A percentile compares a stretch with the other conserved stretches of the same genome.
Conservation (phyloP, 148 eudicot species). For the Rhododendron molle region DNA sequence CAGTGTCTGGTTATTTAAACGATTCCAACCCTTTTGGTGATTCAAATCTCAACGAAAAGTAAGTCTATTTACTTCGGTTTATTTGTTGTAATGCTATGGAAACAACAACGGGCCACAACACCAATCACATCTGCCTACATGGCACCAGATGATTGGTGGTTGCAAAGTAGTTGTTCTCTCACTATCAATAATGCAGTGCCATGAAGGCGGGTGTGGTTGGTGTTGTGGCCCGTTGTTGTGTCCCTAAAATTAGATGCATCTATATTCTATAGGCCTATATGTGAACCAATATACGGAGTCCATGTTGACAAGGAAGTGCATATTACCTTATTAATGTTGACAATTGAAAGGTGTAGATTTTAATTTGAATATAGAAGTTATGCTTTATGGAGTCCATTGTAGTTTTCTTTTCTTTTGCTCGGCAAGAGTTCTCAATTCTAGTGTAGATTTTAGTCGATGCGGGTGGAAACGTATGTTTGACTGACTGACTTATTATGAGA, state of each 20-base stretch:
- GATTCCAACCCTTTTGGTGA: constrained; percentile 93
- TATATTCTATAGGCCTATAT: neutral
- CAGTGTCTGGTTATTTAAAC: constrained; percentile 77
- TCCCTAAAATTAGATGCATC: neutral
- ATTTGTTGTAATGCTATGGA: neutral
- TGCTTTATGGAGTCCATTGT: neutral
- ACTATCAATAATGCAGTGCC: too few species aligned
- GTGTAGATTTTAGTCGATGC: neutral
- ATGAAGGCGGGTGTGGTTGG: too few species aligned
- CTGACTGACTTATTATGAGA: neutral
- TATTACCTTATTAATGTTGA: neutral
- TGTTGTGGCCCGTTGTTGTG: too few species aligned
- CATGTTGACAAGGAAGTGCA: neutral
- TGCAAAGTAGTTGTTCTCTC: too few species aligned
- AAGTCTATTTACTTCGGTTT: constrained; percentile 16
- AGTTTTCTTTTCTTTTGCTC: neutral
- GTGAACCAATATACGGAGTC: neutral
- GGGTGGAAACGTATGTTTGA: neutral
- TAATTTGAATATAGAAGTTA: neutral
- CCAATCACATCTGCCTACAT: neutral
- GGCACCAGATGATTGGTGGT: neutral
- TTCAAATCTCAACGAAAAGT: constrained; percentile 80
- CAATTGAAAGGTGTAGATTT: neutral
- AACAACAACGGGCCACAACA: neutral
- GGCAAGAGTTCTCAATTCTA: neutral